A percentile compares a stretch with the other conserved stretches of the same genome.
phyloP scores from a whole-genome alignment of 768 basidiomycete genomes.

The Termitomyces sp. region DNA sequence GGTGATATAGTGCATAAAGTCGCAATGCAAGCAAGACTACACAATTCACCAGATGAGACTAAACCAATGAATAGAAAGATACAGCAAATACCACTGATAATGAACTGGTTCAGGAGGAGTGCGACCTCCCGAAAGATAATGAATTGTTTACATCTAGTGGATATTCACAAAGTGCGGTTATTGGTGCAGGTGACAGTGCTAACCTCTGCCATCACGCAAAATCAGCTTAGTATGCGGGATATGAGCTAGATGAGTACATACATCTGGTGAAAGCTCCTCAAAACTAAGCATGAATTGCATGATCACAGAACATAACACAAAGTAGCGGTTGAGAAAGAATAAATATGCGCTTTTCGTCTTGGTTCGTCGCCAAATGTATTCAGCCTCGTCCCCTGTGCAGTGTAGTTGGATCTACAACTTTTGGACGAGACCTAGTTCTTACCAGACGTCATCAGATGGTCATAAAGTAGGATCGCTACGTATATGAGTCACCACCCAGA shows the following conservation, averaged over 20 bases:
- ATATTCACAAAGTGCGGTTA: background rate
- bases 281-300: background rate
- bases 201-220: background rate
- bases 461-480: background rate
- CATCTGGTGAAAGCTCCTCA: background rate
- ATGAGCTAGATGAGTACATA: background rate
- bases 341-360: background rate
- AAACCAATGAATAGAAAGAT: too few species aligned
- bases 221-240: background rate
- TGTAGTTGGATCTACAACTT: background rate
- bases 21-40: background rate
- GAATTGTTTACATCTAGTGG: background rate
- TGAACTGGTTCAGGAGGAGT: background rate
- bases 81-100: background rate
- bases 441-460: background rate
- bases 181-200: background rate
- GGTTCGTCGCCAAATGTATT: background rate
- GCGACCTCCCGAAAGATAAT: background rate
- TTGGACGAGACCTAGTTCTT: background rate
- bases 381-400: background rate
- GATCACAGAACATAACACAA: background rate
- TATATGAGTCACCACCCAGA: too few species aligned
- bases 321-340: background rate
- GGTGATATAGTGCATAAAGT: background rate
- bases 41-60: background rate